Base-by-base conservation (phyloP, 129 eudicot genomes). In the Tagetes patula region DNA sequence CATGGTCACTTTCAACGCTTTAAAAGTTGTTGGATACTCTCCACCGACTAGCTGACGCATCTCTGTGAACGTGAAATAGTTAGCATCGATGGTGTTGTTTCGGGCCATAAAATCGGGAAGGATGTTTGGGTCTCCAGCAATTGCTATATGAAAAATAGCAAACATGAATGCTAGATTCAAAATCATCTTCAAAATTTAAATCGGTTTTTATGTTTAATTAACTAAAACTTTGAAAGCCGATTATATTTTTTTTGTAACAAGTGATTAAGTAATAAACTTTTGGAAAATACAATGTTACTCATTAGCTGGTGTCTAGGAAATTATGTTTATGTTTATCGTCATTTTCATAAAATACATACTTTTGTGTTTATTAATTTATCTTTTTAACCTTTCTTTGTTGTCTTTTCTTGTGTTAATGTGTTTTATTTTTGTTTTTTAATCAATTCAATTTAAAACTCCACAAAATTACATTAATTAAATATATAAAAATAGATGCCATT, bases 21-120 rank as follows among this genome's bases (percentile, higher is more conserved):
- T 72, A 70, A 83, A 83, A 59, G 52, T 20, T 64, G 73, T 3
- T 9, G 87, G 87, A n/a, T 66, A 67, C 14, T 65, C 75, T 1
- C 73, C 78, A 9, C 79, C 78, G 2, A 80, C 78, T 0, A 79
- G 32, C 5, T 59, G 70, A 5, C 84, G 75, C 75, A 79, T 65
- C 20, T 70, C 84, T 0, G 73, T 75, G 75, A 75, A 83, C 10
- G 87, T 83, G 81, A 79, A 83, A 73, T 70, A 75, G 69, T 72
- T 71, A 58, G 64, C 82, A 50, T 79, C 75, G 6, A 83, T 52
- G 42, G 75, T 54, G 31, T 49, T 59, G 65, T 71, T 53, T 5
- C 73, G 73, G 39, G 71, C 49, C 3, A 79, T 34, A 50, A 71
- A 83, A 45, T 75, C 84, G 0, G 73, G 40, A 5, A 59, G 67